Evolutionary conservation across 768 basidiomycete genomes (phyloP).

Genomic region (Boletus sensibilis): DNA sequence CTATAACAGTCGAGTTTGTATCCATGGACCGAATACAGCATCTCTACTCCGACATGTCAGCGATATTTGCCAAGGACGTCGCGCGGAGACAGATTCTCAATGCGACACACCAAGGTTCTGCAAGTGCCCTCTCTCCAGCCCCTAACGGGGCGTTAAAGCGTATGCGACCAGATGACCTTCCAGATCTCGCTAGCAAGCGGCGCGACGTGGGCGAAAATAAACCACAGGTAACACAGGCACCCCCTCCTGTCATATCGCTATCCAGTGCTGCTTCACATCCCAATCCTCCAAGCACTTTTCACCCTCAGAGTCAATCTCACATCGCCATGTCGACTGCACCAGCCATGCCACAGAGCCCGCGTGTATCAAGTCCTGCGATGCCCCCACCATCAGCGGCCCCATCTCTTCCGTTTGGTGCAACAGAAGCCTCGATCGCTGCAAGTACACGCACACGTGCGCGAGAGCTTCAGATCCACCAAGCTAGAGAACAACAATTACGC

Average conservation of each 20-base stretch:
- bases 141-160: slow-evolving; percentile 52
- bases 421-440: slow-evolving; percentile 37
- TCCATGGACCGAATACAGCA: slow-evolving; percentile 62
- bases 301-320: slow-evolving; percentile 18
- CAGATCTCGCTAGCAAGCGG: slow-evolving; percentile 55
- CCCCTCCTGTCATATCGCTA: slow-evolving; percentile 21
- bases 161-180: slow-evolving; percentile 53
- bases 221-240: slow-evolving; percentile 43
- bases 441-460: slow-evolving; percentile 34
- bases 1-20: slow-evolving; percentile 49
- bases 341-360: slow-evolving; percentile 32
- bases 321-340: slow-evolving; percentile 15
- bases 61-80: slow-evolving; percentile 62
- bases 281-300: slow-evolving; percentile 23
- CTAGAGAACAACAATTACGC: slow-evolving; percentile 35
- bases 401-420: slow-evolving; percentile 31
- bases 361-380: slow-evolving; percentile 33
- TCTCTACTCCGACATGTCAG: slow-evolving; percentile 60
- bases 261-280: slow-evolving; percentile 16
- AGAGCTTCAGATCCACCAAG: slow-evolving; percentile 38
- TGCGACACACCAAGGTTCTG: slow-evolving; percentile 27
- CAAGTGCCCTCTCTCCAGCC: slow-evolving; percentile 15
- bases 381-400: slow-evolving; percentile 28
- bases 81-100: slow-evolving; percentile 42
- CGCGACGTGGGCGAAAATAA: slow-evolving; percentile 69